Base-by-base conservation (phyloP, 108 stramenopile species). In the Cyclotella cryptica region DNA sequence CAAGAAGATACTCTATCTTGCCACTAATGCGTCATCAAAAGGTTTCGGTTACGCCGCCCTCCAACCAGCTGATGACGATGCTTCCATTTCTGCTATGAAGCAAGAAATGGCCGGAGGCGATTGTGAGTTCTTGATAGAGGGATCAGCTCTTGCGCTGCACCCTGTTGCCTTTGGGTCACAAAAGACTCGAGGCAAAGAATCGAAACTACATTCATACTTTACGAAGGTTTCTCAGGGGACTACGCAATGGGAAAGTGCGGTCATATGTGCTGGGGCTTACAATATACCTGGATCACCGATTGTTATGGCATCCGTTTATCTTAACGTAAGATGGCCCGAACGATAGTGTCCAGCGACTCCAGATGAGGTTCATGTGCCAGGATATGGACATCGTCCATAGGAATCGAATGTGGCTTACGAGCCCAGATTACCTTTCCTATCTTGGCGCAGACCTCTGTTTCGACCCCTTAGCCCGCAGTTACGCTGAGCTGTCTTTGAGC, bases 151-250 rank as follows among this genome's bases (percentile, higher is more conserved):
- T 22, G 41, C 69, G 2, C 46, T 77, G 2, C 75, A 51, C 6
- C 75, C 75, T 0, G 30, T 77, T 35, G 45, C 47, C 12, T 69
- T 77, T 60, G 75, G 75, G 4, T 65, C 59, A 13, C 44, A 59
- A 10, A 14, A 22, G 0, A 60, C 27, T 39, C 46, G 67, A 11
- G 67, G 59, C 3, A 58, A 77, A 35, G 59, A 77, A 45, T 15
- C 9, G 1, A 35, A 35, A 29, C 53, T 75, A 0, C 74, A 75
- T 27, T 75, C 74, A 6, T 54, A 69, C 69, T 53, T 40, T 52
- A 54, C n/a, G 69, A 69, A 69, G 53, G 30, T 9, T 69, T 55
- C 22, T 35, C 53, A 8, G 53, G 52, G 3, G 53, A 69, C 41
- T 69, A 54, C 53, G 69, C 69, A 10, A 69, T 69, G 39, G 41